Evolutionary conservation across 192 early-diverging fungal species (phyloP).

Genomic region (Podila horticola): DNA sequence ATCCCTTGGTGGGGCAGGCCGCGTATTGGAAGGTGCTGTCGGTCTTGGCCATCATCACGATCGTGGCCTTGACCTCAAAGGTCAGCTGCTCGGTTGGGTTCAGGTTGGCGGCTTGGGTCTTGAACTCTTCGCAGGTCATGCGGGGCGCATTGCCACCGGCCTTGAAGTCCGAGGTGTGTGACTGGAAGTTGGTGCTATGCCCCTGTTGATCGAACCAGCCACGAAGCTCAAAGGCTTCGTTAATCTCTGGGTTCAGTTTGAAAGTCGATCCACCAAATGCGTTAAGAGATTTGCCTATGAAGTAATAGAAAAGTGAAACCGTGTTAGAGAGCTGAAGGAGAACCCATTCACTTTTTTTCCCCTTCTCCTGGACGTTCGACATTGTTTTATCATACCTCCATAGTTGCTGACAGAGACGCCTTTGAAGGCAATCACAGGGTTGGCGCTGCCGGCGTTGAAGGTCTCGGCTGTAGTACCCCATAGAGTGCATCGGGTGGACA

Average conservation of each 20-base stretch:
- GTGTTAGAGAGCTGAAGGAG: background rate
- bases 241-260: slow-evolving; percentile 36
- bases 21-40: slow-evolving; percentile 81
- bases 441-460: slow-evolving; percentile 57
- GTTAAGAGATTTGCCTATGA: slow-evolving; percentile 35
- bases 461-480: slow-evolving; percentile 88
- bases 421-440: slow-evolving; percentile 84
- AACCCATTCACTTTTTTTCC: background rate
- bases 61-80: slow-evolving; percentile 75
- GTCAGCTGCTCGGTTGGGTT: slow-evolving; percentile 67
- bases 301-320: background rate
- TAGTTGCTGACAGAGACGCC: slow-evolving; percentile 89
- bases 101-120: slow-evolving; percentile 16
- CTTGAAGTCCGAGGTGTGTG: slow-evolving; percentile 32
- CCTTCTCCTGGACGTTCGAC: background rate
- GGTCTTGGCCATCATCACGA: slow-evolving; percentile 75
- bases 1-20: slow-evolving; percentile 79
- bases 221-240: slow-evolving; percentile 30
- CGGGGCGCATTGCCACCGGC: slow-evolving; percentile 9
- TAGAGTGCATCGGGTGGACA: slow-evolving; percentile 79
- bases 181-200: slow-evolving; percentile 19
- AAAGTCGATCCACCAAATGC: slow-evolving; percentile 36
- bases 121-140: slow-evolving; percentile 40
- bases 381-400: slow-evolving; percentile 59
- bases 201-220: slow-evolving; percentile 39